Evolutionary conservation across 345 rosid species (phyloP).

Genomic region (Triadica sebifera): DNA sequence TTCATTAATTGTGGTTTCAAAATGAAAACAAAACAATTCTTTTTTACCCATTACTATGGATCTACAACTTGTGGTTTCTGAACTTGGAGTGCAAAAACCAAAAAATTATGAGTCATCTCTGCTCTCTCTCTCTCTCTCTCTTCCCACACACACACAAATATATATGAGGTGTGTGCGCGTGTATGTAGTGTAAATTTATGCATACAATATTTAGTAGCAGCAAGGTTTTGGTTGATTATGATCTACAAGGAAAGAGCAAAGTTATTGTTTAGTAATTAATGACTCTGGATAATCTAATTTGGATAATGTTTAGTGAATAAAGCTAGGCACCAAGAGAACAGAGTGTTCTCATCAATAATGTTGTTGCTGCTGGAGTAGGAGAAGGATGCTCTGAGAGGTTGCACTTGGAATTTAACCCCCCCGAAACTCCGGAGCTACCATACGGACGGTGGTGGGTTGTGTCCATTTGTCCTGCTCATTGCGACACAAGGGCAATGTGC

Average conservation of each 20-base stretch:
- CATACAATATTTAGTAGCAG: background rate
- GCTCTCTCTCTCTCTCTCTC: constrained; percentile 9
- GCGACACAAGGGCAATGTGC: constrained; percentile 95
- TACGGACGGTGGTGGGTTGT: constrained; percentile 91
- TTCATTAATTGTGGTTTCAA: background rate
- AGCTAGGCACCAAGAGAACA: background rate
- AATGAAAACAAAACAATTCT: background rate
- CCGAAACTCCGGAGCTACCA: constrained; percentile 61
- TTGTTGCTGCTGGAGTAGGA: constrained; percentile 40
- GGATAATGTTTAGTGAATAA: background rate
- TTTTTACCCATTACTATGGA: background rate
- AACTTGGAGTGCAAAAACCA: background rate
- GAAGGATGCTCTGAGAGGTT: constrained; percentile 66
- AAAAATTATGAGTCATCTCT: background rate
- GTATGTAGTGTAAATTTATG: too few relatives aligned
- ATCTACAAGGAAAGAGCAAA: background rate
- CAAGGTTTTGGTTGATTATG: constrained; percentile 7
- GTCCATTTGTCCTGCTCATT: constrained; percentile 74
- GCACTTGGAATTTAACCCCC: constrained; percentile 65
- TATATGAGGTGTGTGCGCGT: too few relatives aligned
- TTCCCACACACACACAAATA: too few relatives aligned
- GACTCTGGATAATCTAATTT: background rate
- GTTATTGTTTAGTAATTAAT: background rate
- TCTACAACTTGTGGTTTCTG: constrained; percentile 1
- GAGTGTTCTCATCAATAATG: background rate